These are phyloP conservation scores for Geum urbanum DNA, from an alignment of 306 rosid species.

Conservation along the genomic window DNA sequence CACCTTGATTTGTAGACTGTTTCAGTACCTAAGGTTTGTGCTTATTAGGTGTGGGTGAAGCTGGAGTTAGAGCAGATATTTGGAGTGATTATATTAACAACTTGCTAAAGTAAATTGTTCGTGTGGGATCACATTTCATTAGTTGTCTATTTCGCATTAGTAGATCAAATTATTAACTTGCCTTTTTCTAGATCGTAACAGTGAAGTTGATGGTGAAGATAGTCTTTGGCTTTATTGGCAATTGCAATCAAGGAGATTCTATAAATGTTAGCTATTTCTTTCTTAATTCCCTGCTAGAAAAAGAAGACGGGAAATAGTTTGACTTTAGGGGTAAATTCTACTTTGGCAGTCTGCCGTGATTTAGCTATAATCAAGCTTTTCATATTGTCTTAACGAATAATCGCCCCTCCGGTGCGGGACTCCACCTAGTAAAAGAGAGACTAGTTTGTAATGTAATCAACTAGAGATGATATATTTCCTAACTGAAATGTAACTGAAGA, in stretches of 20 bases:
- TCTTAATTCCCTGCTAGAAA: not conserved
- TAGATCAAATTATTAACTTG: not conserved
- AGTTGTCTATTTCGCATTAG: not conserved
- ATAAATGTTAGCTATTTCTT: not conserved
- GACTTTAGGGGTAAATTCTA: not conserved
- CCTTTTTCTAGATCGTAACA: not conserved
- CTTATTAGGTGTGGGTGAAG: not conserved
- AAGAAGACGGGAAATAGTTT: not conserved
- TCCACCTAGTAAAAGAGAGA: no score
- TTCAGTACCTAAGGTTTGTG: not conserved
- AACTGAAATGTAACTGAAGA: no score
- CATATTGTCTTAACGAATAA: no score
- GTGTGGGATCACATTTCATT: not conserved
- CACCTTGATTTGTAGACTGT: not conserved
- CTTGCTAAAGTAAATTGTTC: not conserved
- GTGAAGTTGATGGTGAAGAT: constrained; percentile 1
- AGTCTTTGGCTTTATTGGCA: not conserved
- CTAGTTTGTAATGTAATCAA: no score
- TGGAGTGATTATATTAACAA: not conserved
- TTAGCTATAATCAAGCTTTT: no score
- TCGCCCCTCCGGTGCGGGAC: no score
- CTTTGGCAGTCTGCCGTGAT: not conserved
- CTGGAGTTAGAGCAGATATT: not conserved
- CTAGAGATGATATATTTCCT: no score
- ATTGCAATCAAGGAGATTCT: not conserved